Conservation (phyloP, 2,329 filamentous ascomycete genomes). For the Penicillium sp. region DNA sequence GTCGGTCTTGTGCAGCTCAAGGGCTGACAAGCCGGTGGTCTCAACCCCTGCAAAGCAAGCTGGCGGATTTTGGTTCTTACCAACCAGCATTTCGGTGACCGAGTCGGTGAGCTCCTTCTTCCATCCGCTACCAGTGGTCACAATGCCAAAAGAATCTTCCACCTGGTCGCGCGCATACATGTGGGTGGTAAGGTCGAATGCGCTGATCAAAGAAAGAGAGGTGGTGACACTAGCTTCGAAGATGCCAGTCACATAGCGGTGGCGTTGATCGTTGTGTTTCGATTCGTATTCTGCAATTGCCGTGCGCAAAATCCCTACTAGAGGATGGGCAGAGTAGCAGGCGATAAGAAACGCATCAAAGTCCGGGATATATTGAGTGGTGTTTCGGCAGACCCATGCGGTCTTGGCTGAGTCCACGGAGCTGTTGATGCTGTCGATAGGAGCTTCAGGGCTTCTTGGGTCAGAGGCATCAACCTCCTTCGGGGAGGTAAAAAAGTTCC, state of each 20-base stretch:
- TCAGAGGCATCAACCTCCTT: slow-evolving; percentile 33
- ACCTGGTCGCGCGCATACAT: slow-evolving; percentile 40
- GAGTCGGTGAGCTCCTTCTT: slow-evolving; percentile 69
- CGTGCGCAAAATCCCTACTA: slow-evolving; percentile 65
- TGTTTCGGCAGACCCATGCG: slow-evolving; percentile 61
- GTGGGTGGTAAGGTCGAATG: slow-evolving; percentile 34
- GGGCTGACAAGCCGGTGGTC: slow-evolving; percentile 78
- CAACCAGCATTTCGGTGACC: slow-evolving; percentile 65
- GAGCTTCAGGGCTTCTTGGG: slow-evolving; percentile 35
- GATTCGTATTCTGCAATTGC: slow-evolving; percentile 35
- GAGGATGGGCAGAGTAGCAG: slow-evolving; percentile 82
- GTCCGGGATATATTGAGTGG: slow-evolving; percentile 48
- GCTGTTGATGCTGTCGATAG: slow-evolving; percentile 78
- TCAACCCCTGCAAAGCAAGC: slow-evolving; percentile 74
- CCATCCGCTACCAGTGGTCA: slow-evolving; percentile 86
- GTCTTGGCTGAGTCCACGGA: slow-evolving; percentile 67
- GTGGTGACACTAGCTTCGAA: slow-evolving; percentile 79
- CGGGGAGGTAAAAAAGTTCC: slow-evolving; percentile 45
- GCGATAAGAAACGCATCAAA: slow-evolving; percentile 81
- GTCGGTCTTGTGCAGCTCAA: slow-evolving; percentile 72
- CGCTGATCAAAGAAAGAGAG: slow-evolving; percentile 58
- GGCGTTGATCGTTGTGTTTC: slow-evolving; percentile 21
- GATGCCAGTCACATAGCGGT: slow-evolving; percentile 72
- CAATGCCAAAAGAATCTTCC: slow-evolving; percentile 70
- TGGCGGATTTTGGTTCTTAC: slow-evolving; percentile 33